Conservation (phyloP, 495 filamentous ascomycete genomes). For the Amphirosellinia nigrospora region DNA sequence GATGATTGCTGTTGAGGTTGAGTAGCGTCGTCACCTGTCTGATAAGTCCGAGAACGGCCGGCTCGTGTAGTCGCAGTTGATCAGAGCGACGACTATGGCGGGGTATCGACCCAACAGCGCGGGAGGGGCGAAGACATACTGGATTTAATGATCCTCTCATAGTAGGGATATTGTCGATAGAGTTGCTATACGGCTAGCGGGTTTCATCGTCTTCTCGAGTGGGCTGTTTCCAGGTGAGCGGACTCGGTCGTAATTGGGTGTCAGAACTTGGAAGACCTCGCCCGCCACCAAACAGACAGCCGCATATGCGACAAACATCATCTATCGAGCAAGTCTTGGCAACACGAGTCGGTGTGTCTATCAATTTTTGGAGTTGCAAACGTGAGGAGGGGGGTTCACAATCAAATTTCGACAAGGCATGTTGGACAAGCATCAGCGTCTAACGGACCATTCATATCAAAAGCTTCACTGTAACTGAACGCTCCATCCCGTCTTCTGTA, state of each 20-base stretch:
- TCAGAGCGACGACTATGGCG: neutral
- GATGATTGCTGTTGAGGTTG: neutral
- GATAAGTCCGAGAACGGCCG: neutral
- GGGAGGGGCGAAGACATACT: neutral
- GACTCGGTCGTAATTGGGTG: neutral
- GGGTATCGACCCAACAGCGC: neutral
- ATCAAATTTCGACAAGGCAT: constrained; percentile 1
- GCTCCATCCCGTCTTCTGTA: constrained; percentile 2
- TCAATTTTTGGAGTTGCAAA: constrained; percentile 17
- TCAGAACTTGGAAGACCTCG: neutral
- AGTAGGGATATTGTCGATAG: neutral
- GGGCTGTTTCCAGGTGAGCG: neutral
- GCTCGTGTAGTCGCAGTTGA: neutral
- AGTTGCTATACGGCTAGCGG: neutral
- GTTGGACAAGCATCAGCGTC: constrained; percentile 16
- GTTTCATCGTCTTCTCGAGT: neutral
- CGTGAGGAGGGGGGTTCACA: neutral
- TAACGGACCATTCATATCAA: constrained; percentile 20
- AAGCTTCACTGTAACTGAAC: neutral
- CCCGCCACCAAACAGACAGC: neutral
- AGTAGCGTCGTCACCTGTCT: neutral
- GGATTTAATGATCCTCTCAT: neutral
- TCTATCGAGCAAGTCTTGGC: neutral
- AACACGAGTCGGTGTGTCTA: constrained; percentile 14
- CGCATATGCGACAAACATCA: neutral